Percentiles rank a stretch among this genome's conserved stretches.
These are phyloP conservation scores for Sergeia podlipaevii DNA, from an alignment of 208 protist species.

Conservation along the genomic window DNA sequence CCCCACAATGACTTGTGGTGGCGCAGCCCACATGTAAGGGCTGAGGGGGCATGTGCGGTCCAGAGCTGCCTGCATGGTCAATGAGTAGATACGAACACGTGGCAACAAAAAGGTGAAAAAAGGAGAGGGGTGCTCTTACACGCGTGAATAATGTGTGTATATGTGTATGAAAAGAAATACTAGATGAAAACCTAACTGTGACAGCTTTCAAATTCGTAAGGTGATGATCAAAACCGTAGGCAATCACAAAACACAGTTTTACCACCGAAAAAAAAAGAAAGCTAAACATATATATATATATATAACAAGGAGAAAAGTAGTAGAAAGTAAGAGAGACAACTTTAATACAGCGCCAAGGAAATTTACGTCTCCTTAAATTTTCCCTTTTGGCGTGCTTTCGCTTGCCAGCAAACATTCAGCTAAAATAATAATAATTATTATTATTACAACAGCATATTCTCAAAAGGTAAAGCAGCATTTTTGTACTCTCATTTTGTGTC, in stretches of 20 bases:
- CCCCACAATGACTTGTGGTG: slow-evolving; percentile 18
- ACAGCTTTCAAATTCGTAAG: no score
- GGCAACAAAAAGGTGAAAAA: no score
- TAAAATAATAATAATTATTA: no score
- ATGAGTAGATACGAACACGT: no score
- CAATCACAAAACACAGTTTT: no score
- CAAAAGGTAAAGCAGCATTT: no score
- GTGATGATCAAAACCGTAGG: no score
- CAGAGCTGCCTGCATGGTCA: slow-evolving; percentile 41
- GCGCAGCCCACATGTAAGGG: slow-evolving; percentile 58
- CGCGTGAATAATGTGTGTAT: slow-evolving; percentile 1
- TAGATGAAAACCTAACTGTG: no score
- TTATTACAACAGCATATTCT: no score
- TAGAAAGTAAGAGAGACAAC: not conserved
- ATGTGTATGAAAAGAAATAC: not conserved
- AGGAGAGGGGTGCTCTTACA: not conserved
- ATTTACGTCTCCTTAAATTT: not conserved
- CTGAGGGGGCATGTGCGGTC: slow-evolving; percentile 47
- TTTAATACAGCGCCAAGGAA: not conserved
- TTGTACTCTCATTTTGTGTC: no score
- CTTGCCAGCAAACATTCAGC: no score
- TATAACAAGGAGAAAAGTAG: not conserved
- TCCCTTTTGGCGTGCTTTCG: not conserved
- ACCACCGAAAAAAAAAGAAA: slow-evolving; percentile 13
- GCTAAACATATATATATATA: not conserved